Evolutionary conservation across 768 basidiomycete genomes (phyloP).

Genomic region (Leccinellum rugosiceps): DNA sequence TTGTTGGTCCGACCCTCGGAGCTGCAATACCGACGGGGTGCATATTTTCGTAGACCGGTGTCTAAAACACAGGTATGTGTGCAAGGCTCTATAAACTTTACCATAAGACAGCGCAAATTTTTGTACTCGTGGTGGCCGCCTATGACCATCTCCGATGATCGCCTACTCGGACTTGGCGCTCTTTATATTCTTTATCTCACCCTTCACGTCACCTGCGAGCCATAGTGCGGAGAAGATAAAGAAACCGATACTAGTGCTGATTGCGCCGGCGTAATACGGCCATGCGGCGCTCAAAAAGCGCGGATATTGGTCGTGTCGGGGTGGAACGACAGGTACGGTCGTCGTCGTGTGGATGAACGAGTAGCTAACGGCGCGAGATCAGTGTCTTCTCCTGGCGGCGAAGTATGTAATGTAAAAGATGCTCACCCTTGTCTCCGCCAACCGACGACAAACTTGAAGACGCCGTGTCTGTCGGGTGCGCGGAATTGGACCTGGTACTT

Average conservation of each 20-base stretch:
- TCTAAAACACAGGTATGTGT: conserved; percentile 25
- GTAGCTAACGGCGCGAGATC: conserved; percentile 44
- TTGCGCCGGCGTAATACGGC: conserved; percentile 92
- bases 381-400: not conserved
- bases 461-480: conserved; percentile 93
- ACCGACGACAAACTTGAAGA: conserved; percentile 95
- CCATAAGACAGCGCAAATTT: conserved; percentile 9
- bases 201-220: conserved; percentile 78
- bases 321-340: conserved; percentile 86
- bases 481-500: conserved; percentile 83
- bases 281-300: conserved; percentile 93
- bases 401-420: not conserved
- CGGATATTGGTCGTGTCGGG: conserved; percentile 91
- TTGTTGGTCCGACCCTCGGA: not conserved
- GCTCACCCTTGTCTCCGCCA: conserved; percentile 85
- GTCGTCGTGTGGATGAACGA: conserved; percentile 71
- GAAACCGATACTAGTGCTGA: conserved; percentile 85
- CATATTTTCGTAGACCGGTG: conserved; percentile 2
- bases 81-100: conserved; percentile 4
- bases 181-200: conserved; percentile 50
- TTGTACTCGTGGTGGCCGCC: not conserved
- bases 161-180: conserved; percentile 28
- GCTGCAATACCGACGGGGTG: conserved; percentile 1
- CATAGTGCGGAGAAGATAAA: conserved; percentile 84
- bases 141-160: not conserved